Base-by-base conservation (phyloP, 805 yeast genomes). In the Teunomyces atbi region DNA sequence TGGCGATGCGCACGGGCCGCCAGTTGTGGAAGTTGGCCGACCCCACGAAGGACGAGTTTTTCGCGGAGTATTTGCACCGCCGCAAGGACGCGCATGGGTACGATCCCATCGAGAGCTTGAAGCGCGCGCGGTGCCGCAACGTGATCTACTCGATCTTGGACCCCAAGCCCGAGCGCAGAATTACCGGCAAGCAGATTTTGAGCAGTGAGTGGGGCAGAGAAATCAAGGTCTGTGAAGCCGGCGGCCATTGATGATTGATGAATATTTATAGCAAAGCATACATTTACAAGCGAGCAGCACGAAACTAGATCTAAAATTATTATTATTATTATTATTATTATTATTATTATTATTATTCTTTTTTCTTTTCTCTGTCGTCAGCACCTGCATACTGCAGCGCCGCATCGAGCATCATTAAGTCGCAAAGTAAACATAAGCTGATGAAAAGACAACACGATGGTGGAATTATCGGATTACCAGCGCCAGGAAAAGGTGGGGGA, bases 181-280 rank as follows among this genome's bases (percentile, higher is more conserved):
- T 94, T 53, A 91, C 87, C 20, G 95, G 95, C 11, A 81, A 81
- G 56, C 97, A 92, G 66, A 81, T 91, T 21, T 71, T 94, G 61
- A 90, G 86, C 60, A 84, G 94, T 62, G 98, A 94, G 65, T 92
- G 98, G 98, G 96, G 96, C 0, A 73, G 97, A 48, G 95, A 89
- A 61, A 90, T 92, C 51, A 76, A 71, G 48, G 83, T 88, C 21
- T 90, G 96, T 63, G 82, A 78, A 29, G 86, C 87, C 19, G 91
- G 87, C 11, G 68, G 66, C 33, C 48, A 41, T 33, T 13, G 26
- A 35, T 27, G 21, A 44, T 18, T 13, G 34, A 30, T 35, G 19
- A 16, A 18, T 19, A 16, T 12, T 20, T 18, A 18, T 18, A n/a
- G 15, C 18, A 13, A n/a, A n/a, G n/a, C n/a, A n/a, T n/a, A n/a